Evolutionary conservation across 768 basidiomycete genomes (phyloP).

Genomic region (Cantharellus cinnabarinus): DNA sequence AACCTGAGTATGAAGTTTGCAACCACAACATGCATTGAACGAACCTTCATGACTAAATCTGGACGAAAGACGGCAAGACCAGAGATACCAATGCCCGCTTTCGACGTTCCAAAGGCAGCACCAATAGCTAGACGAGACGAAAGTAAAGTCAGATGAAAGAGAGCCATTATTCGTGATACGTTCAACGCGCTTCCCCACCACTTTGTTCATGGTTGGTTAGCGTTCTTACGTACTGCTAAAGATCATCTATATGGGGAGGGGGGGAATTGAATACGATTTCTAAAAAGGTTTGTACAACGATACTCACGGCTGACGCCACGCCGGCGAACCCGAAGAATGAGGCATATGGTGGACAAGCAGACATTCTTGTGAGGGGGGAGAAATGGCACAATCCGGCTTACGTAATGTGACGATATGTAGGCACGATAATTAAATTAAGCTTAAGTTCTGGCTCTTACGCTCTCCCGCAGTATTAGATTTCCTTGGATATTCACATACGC

Average conservation of each 20-base stretch:
- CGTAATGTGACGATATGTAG: no score
- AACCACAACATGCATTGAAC: slow-evolving; percentile 8
- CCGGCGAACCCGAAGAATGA: slow-evolving; percentile 98
- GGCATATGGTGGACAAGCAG: slow-evolving; percentile 69
- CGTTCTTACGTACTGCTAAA: slow-evolving; percentile 57
- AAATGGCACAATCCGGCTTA: neutral
- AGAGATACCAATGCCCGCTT: slow-evolving; percentile 92
- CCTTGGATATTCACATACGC: no score
- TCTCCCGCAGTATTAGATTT: no score
- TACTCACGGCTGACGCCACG: slow-evolving; percentile 72
- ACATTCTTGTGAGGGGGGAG: neutral
- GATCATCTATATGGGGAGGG: slow-evolving; percentile 52
- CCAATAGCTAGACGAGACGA: slow-evolving; percentile 43
- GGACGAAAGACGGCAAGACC: slow-evolving; percentile 86
- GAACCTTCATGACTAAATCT: slow-evolving; percentile 94
- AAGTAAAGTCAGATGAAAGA: neutral
- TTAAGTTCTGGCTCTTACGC: no score
- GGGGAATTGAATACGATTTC: neutral
- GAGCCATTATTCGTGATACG: neutral
- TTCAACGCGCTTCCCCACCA: neutral
- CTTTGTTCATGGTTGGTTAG: neutral
- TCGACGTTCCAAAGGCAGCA: slow-evolving; percentile 90
- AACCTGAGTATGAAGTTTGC: neutral
- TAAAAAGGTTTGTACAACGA: neutral
- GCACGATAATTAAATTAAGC: no score